Evolutionary conservation across 2,329 filamentous ascomycete genomes (phyloP), one percentile per base, ranked within the genome.

Genomic region (Mariannaea elegans): DNA sequence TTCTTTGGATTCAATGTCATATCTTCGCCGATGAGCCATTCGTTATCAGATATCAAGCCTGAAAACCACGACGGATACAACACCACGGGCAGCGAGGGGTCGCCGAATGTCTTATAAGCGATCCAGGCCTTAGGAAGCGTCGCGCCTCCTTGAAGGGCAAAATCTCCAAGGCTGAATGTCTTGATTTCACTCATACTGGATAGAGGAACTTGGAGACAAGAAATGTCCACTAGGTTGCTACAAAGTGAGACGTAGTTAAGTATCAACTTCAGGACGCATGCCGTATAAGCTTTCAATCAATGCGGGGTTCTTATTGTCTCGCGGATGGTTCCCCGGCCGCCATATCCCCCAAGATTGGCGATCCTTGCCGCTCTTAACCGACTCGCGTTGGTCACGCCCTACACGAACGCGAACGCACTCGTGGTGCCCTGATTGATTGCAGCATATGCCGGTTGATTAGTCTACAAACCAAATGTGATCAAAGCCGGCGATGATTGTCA

Each of bases 61-160:
- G 72, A 75, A 72, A 88, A 94, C 91, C 91, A 94, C 2, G 87
- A 88, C 2, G 91, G 91, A 70, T 94, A 94, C 61, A 94, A 84
- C 58, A 94, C 85, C 2, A 87, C 87, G 7, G 90, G 90, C 6
- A 78, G 80, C 0, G 78, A 82, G 0, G 84, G 72, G 56, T 88
- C 80, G 18, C 91, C 91, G 65, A 90, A 89, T 0, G 90, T 92
- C 75, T 90, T 93, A 80, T 92, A 94, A 14, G 90, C 90, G 53
- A 94, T 86, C 69, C 85, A 84, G 2, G 91, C 91, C 65, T 85
- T 74, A 2, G 83, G 81, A 16, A 94, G 81, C 6, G 77, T 80
- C n/a, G 79, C 80, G 36, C 90, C 89, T 23, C 83, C 87, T 69
- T 90, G 84, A 3, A 94, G 84, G 61, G 82, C 77, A 78, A 90